Base-by-base conservation (phyloP, 2,329 filamentous ascomycete genomes). In the Hymenoscyphus albidus region DNA sequence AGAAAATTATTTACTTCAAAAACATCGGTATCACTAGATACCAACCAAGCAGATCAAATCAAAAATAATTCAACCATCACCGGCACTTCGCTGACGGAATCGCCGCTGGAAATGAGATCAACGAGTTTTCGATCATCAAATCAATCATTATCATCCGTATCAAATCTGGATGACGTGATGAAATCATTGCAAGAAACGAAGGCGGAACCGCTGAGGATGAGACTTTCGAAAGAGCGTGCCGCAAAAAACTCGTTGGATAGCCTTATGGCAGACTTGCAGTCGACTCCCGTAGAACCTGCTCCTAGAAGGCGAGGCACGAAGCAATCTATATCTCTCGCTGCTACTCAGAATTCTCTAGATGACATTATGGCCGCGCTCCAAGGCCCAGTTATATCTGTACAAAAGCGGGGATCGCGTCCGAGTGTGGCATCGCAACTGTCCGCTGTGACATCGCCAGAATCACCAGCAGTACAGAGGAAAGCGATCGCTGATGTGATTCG, bases 231-330 rank as follows among this genome's bases (percentile, higher is more conserved):
- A 48, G 16, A 48, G 2, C 60, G 58, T 10, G 42, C 62, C 44
- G 42, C 54, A 5, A 64, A 64, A 3, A 58, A 58, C 22, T 59
- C 64, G 13, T 59, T 66, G 18, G 64, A 66, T 62, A 62, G 64
- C 13, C 56, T 66, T 16, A 51, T 66, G 62, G 59, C 62, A 18
- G 32, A 40, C 5, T 61, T 67, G 39, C 65, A 58, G 27, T 57
- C 63, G 6, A 57, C 61, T n/a, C 57, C 59, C 32, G 42, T n/a
- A 32, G 40, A 60, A 58, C 59, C 59, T 14, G 59, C 63, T 62
- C 16, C 51, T 40, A 57, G 58, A 56, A 59, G 39, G 58, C 6
- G 62, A 58, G n/a, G 59, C 59, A 56, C 64, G 62, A n/a, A 58
- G 35, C 31, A 54, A 39, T 61, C 59, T 1, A 38, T 61, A 16